A percentile compares a stretch with the other conserved stretches of the same genome.
These are phyloP conservation scores for Monilinia laxa DNA, from an alignment of 2,329 filamentous ascomycete species.

Conservation along the genomic window DNA sequence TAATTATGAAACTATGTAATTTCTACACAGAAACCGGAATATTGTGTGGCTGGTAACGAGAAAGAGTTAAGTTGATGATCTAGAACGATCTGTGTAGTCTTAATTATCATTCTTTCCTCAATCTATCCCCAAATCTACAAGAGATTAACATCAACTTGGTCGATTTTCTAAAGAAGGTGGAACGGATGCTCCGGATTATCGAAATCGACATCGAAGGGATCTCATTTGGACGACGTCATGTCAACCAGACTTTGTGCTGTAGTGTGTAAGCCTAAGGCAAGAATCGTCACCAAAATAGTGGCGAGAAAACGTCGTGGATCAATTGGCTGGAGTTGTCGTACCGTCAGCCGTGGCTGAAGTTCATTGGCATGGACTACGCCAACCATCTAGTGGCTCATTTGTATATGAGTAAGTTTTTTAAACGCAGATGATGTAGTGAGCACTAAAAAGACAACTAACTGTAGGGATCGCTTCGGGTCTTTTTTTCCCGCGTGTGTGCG, in stretches of 20 bases:
- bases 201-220: neutral
- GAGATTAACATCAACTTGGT: neutral
- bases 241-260: conserved; percentile 1
- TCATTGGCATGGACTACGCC: conserved; percentile 13
- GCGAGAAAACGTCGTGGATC: neutral
- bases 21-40: conserved; percentile 9
- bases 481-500: neutral
- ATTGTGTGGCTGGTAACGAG: conserved; percentile 1
- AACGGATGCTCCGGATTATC: neutral
- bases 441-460: neutral
- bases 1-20: neutral
- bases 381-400: neutral
- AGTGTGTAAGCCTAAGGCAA: conserved; percentile 12
- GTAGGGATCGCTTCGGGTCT: neutral
- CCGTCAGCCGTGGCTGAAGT: conserved; percentile 20
- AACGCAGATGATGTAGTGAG: neutral
- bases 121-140: neutral
- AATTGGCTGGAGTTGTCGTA: conserved; percentile 18
- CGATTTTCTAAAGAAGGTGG: neutral
- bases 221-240: conserved; percentile 13
- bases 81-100: neutral
- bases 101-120: neutral
- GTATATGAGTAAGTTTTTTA: neutral
- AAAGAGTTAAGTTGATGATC: neutral
- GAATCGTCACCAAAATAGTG: conserved; percentile 2